Conservation (phyloP, 192 early-diverging fungal species). For the Jimgerdemannia lactiflua region DNA sequence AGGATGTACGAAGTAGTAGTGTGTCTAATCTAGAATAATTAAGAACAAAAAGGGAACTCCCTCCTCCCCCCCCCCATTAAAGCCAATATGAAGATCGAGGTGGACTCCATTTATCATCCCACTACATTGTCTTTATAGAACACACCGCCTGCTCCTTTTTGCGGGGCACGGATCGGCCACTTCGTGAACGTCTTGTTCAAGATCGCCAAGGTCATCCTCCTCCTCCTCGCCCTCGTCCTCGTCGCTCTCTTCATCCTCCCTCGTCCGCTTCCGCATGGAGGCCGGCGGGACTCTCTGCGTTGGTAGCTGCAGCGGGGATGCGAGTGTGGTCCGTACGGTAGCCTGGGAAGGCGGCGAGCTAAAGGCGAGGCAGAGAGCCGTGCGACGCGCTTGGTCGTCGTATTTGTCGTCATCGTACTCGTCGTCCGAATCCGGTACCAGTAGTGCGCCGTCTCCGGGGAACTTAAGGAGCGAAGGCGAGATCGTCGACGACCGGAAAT, state of each 20-base stretch:
- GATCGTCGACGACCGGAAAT: conserved; percentile 12
- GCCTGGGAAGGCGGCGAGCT: neutral
- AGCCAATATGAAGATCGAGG: neutral
- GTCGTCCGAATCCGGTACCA: conserved; percentile 42
- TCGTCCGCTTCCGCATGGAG: neutral
- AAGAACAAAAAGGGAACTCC: neutral
- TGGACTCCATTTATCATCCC: neutral
- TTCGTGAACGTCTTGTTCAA: neutral
- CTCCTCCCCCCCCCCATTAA: too few relatives aligned
- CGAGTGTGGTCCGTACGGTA: neutral
- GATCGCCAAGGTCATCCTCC: neutral
- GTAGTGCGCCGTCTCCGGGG: conserved; percentile 45
- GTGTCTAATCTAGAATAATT: neutral
- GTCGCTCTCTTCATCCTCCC: neutral
- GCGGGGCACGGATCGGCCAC: neutral
- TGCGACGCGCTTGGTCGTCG: neutral
- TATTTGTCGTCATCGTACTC: conserved; percentile 10
- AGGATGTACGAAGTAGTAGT: neutral
- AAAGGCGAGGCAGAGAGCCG: too few relatives aligned
- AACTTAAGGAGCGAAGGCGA: conserved; percentile 37
- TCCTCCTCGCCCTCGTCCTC: neutral
- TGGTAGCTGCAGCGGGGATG: neutral
- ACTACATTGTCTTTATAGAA: neutral
- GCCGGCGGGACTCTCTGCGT: neutral
- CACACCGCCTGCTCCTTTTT: neutral